phyloP scores from a whole-genome alignment of 2,329 filamentous ascomycete genomes.

The Fusarium sp. region DNA sequence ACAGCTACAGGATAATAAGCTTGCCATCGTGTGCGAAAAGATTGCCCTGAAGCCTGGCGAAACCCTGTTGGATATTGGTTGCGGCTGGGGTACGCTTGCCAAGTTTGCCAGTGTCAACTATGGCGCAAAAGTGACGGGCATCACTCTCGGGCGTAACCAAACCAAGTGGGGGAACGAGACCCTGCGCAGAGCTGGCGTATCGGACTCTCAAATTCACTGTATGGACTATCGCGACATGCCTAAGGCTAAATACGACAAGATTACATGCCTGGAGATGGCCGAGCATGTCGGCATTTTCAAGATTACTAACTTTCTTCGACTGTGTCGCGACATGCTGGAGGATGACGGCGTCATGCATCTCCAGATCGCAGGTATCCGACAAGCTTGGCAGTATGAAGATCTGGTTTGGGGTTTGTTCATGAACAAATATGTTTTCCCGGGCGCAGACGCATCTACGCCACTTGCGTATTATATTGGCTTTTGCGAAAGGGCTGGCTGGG shows the following conservation, averaged over 20 bases:
- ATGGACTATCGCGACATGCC: slow-evolving; percentile 96
- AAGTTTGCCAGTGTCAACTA: slow-evolving; percentile 92
- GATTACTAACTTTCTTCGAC: slow-evolving; percentile 80
- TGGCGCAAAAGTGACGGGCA: slow-evolving; percentile 83
- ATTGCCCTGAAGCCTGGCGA: slow-evolving; percentile 85
- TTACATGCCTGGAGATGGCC: slow-evolving; percentile 96
- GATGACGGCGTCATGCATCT: slow-evolving; percentile 95
- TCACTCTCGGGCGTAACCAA: slow-evolving; percentile 93
- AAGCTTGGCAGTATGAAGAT: slow-evolving; percentile 96
- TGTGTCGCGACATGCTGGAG: slow-evolving; percentile 93
- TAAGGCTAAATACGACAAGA: slow-evolving; percentile 86
- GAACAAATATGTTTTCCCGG: slow-evolving; percentile 99
- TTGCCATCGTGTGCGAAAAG: slow-evolving; percentile 93
- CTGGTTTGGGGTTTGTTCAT: slow-evolving; percentile 97
- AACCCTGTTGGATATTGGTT: slow-evolving; percentile 89
- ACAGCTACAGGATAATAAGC: slow-evolving; percentile 95
- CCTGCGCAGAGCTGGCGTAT: slow-evolving; percentile 80
- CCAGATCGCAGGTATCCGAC: slow-evolving; percentile 90
- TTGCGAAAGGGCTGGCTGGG: slow-evolving; percentile 74
- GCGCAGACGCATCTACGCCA: slow-evolving; percentile 91
- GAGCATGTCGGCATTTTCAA: slow-evolving; percentile 95
- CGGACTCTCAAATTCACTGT: slow-evolving; percentile 89
- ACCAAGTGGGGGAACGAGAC: slow-evolving; percentile 94
- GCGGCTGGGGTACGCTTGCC: slow-evolving; percentile 93
- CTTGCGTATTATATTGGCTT: slow-evolving; percentile 85